Percentiles rank a stretch among this genome's conserved stretches.
These are phyloP conservation scores for Rhizopus delemar DNA, from an alignment of 371 early-diverging fungal species.

Conservation along the genomic window DNA sequence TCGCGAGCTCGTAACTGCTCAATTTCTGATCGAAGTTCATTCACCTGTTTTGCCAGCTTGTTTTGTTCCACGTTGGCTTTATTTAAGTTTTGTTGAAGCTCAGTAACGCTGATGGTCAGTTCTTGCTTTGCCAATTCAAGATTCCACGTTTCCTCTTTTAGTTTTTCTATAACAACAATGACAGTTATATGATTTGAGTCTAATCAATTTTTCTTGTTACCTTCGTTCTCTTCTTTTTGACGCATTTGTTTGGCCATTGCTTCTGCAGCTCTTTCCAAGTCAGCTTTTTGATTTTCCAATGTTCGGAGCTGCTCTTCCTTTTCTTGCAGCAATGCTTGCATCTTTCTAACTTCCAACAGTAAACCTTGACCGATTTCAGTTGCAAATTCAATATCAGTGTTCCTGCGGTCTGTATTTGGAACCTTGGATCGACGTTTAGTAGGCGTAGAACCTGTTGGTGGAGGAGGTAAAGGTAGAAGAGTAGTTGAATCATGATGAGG, in stretches of 20 bases:
- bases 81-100: conserved; percentile 56
- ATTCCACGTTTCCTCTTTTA: conserved; percentile 67
- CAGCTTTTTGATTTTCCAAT: conserved; percentile 64
- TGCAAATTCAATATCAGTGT: conserved; percentile 59
- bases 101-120: conserved; percentile 52
- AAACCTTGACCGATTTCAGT: conserved; percentile 59
- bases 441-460: conserved; percentile 49
- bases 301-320: conserved; percentile 67
- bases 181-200: no score
- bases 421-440: conserved; percentile 55
- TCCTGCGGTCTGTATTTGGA: conserved; percentile 49
- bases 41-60: conserved; percentile 57
- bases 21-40: conserved; percentile 57
- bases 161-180: conserved; percentile 30
- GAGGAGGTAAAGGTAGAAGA: conserved; percentile 40
- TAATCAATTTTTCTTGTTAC: conserved; percentile 25
- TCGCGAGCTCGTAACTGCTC: conserved; percentile 69
- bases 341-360: conserved; percentile 52
- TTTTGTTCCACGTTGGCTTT: conserved; percentile 61
- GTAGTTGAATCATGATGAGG: conserved; percentile 41
- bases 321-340: conserved; percentile 57
- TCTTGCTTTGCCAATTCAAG: conserved; percentile 63
- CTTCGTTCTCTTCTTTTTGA: conserved; percentile 64
- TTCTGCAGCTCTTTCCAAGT: conserved; percentile 65
- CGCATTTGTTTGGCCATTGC: conserved; percentile 64